A percentile compares a stretch with the other conserved stretches of the same genome.
These are phyloP conservation scores for Volutella citrinella DNA, from an alignment of 2,329 filamentous ascomycete genomes.

Conservation along the genomic window DNA sequence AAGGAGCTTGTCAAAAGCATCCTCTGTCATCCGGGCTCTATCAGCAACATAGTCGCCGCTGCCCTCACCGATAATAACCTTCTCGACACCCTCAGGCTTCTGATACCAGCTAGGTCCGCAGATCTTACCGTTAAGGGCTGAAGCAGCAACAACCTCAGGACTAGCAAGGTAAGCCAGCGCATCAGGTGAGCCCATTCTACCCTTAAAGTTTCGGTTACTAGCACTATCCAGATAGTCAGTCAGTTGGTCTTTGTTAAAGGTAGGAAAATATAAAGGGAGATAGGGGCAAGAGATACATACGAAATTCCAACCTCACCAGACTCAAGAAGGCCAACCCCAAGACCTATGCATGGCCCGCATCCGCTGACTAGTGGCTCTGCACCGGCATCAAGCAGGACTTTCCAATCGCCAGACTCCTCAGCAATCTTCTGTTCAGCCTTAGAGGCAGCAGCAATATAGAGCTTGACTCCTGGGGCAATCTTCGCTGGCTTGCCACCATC, in stretches of 20 bases:
- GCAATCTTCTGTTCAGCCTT: constrained; percentile 71
- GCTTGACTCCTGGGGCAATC: constrained; percentile 71
- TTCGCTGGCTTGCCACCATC: constrained; percentile 63
- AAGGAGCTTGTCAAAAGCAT: constrained; percentile 70
- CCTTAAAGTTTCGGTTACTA: constrained; percentile 87
- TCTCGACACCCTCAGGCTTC: constrained; percentile 63
- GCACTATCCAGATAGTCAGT: too few species aligned
- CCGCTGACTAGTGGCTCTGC: constrained; percentile 67
- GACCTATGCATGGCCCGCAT: constrained; percentile 84
- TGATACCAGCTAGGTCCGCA: constrained; percentile 77
- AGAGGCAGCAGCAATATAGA: constrained; percentile 90
- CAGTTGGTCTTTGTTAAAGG: too few species aligned
- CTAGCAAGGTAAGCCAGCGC: constrained; percentile 84
- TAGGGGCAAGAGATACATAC: too few species aligned
- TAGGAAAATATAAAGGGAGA: too few species aligned
- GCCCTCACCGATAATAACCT: constrained; percentile 70
- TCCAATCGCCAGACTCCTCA: constrained; percentile 83
- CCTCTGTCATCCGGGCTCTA: constrained; percentile 63
- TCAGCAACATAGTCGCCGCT: constrained; percentile 63
- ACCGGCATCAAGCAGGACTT: constrained; percentile 76
- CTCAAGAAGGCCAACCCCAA: constrained; percentile 76
- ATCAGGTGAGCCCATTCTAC: constrained; percentile 66
- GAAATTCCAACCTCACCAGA: constrained; percentile 83
- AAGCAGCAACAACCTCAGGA: constrained; percentile 89
- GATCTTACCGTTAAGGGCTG: constrained; percentile 71